Evolutionary conservation across 2,329 filamentous ascomycete genomes (phyloP), one percentile per base, ranked within the genome.

Genomic region (Trichoderma lentiforme): DNA sequence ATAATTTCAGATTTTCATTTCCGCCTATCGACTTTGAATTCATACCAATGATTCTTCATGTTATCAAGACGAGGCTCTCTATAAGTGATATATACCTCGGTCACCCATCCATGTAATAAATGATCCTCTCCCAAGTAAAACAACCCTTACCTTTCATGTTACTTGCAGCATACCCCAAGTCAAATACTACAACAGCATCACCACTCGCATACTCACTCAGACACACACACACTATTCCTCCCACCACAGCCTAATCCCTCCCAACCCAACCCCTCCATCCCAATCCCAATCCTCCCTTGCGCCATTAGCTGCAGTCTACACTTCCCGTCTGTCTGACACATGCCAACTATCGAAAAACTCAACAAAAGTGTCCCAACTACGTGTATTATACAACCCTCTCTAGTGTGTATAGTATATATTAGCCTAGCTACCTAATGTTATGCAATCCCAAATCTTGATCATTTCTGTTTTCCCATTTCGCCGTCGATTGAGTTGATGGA

Each of bases 261-360:
- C 43, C 43, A n/a, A 39, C 57, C 53, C 64, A 39, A 57, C 64
- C 64, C 32, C 51, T 28, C 39, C 39, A 51, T 30, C 36, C 61
- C 61, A 36, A 36, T 36, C 34, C 34, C 34, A 36, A 21, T 53
- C n/a, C 65, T 68, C 66, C 66, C 66, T 70, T 70, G 66, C 66
- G 39, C 66, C 66, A 21, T 70, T 70, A 70, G 66, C 57, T 53
- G 66, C 66, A 66, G 56, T 24, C 21, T 12, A n/a, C 1, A 34
- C 11, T 18, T 57, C n/a, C 32, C 39, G 56, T 24, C 7, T 62
- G 66, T 62, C 66, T 61, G 66, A 70, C 56, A 62, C 57, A 24
- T 24, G 15, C 34, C 26, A 47, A 36, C 66, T 34, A 14, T 18
- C 18, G n/a, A 34, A 24, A 36, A 39, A 15, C 36, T 51, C 36